Base-by-base conservation (phyloP, 2,329 filamentous ascomycete genomes). In the Trichophyton schoenleinii region DNA sequence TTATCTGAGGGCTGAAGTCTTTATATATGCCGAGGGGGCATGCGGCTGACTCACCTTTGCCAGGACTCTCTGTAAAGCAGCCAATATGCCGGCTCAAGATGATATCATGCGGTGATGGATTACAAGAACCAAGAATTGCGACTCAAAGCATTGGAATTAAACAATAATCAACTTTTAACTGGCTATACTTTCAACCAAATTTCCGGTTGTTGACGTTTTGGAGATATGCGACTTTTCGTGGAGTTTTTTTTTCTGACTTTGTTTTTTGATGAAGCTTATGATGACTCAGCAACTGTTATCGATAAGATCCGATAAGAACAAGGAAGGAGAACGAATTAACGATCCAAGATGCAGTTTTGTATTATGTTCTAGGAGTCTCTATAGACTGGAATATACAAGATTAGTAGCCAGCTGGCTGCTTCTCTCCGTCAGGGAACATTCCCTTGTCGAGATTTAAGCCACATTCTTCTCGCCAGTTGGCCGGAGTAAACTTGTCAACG, bases 401-500 rank as follows among this genome's bases (percentile, higher is more conserved):
- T 63, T 62, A 77, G 63, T 72, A 75, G 5, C 75, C 75, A 64
- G 74, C 72, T 22, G 64, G 63, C 34, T 71, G 67, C 49, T 72
- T 71, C 58, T 75, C 71, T 60, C 64, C 68, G 48, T 75, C 70
- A 0, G 80, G 81, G 64, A 83, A 79, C 3, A 79, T 74, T 1
- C 78, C 77, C 63, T 77, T 72, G 49, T 82, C 82, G 44, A 87
- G 66, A 66, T 86, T 85, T 61, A 73, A 74, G 46, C 74, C 71
- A 68, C 87, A 89, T 60, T 83, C 83, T 18, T 73, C 70, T 69
- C 82, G 83, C 92, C 91, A 97, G 71, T 91, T 82, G 62, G 78
- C 77, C 0, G 94, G 94, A 1, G 89, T 94, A 70, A 88, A 95
- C 69, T 89, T 90, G 75, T 97, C 92, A 1, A 94, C 90, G 61